These are phyloP conservation scores for Yamadazyma pseudoaaseri DNA, from an alignment of 1,139 yeast species.

Conservation along the genomic window DNA sequence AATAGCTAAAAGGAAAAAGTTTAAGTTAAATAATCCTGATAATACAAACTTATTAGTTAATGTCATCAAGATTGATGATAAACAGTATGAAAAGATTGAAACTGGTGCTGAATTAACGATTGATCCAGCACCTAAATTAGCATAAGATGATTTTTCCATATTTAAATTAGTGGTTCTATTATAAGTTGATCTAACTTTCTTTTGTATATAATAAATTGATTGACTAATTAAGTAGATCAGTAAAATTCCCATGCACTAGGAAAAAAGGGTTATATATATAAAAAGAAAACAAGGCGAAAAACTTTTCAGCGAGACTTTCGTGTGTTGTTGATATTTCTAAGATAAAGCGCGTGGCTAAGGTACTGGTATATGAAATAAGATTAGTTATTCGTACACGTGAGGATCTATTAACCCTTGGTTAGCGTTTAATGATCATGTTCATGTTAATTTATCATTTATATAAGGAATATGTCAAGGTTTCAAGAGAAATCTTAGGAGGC, in stretches of 20 bases:
- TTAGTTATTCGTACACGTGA: no score
- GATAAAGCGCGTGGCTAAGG: background rate
- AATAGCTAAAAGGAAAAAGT: slow-evolving; percentile 80
- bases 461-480: no score
- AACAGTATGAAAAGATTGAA: slow-evolving; percentile 85
- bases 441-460: no score
- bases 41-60: slow-evolving; percentile 94
- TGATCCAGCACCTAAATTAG: slow-evolving; percentile 25
- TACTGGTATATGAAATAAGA: no score
- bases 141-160: slow-evolving; percentile 34
- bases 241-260: slow-evolving; percentile 37
- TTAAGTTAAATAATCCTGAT: slow-evolving; percentile 84
- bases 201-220: slow-evolving; percentile 29
- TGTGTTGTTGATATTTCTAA: background rate
- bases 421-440: no score
- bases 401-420: no score
- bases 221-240: slow-evolving; percentile 42
- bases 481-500: no score
- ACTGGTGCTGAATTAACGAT: slow-evolving; percentile 81
- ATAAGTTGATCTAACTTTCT: slow-evolving; percentile 16
- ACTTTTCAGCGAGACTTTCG: slow-evolving; percentile 1
- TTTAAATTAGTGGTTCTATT: background rate
- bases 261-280: background rate
- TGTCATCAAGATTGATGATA: slow-evolving; percentile 95
- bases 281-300: slow-evolving; percentile 2